Conservation (phyloP, 2,329 filamentous ascomycete species). For the Fusarium sororula region DNA sequence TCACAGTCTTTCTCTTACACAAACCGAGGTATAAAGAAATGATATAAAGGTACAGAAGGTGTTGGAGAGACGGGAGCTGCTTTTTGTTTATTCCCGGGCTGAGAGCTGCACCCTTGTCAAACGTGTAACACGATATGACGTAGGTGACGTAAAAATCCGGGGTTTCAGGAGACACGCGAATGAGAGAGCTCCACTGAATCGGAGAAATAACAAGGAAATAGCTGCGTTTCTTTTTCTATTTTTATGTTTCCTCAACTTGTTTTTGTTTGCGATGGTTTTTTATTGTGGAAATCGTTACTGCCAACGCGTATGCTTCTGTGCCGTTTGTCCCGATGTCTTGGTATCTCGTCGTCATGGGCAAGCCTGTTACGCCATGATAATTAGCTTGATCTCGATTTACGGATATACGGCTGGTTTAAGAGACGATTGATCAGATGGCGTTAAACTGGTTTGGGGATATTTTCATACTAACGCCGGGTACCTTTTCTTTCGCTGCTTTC, state of each 20-base stretch:
- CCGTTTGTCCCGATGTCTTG: slow-evolving; percentile 10
- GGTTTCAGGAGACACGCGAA: slow-evolving; percentile 18
- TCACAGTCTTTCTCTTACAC: no score
- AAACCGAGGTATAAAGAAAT: no score
- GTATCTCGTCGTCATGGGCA: slow-evolving; percentile 19
- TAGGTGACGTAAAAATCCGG: slow-evolving; percentile 28
- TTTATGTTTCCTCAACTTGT: background rate
- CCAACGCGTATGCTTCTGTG: background rate
- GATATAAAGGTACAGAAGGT: no score
- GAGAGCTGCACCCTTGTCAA: background rate
- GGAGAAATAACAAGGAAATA: slow-evolving; percentile 27
- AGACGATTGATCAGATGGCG: no score
- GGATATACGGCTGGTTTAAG: background rate
- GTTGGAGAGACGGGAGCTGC: background rate
- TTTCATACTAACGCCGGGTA: no score
- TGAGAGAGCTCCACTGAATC: slow-evolving; percentile 12
- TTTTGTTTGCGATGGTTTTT: background rate
- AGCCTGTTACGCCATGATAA: slow-evolving; percentile 3
- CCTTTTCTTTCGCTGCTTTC: no score
- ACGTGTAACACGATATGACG: slow-evolving; percentile 20
- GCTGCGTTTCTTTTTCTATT: slow-evolving; percentile 1
- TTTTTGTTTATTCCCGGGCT: slow-evolving; percentile 14
- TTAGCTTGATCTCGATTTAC: background rate
- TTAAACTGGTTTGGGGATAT: no score
- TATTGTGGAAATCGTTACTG: background rate